Conservation (phyloP, 768 basidiomycete species). For the Fistulinella prunicolor region DNA sequence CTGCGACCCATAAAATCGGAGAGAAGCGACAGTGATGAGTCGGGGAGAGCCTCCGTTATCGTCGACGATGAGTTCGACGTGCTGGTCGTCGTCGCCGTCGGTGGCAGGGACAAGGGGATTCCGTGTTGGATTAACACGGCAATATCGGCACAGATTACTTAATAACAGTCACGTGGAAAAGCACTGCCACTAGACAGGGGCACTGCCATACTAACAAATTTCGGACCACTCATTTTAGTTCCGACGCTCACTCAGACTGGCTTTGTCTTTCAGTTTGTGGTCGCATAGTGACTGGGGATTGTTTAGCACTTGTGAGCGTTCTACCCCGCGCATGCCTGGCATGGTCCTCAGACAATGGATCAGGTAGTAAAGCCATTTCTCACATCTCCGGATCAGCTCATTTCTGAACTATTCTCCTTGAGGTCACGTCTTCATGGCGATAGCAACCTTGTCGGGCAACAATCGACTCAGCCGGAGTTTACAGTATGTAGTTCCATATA, state of each 20-base stretch:
- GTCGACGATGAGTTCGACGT: conserved; percentile 29
- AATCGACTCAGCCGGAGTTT: conserved; percentile 25
- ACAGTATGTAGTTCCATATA: conserved; percentile 20
- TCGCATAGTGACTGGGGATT: too few relatives aligned
- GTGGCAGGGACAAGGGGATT: conserved; percentile 38
- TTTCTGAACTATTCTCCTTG: not conserved
- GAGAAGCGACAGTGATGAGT: not conserved
- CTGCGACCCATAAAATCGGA: conserved; percentile 18
- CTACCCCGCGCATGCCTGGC: not conserved
- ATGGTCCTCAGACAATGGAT: conserved; percentile 22
- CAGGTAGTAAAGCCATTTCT: conserved; percentile 15
- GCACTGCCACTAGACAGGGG: conserved; percentile 12
- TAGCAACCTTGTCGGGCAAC: not conserved
- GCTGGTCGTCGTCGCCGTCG: conserved; percentile 30
- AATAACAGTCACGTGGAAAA: conserved; percentile 28
- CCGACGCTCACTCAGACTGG: too few relatives aligned
- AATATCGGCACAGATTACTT: conserved; percentile 31
- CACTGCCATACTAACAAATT: too few relatives aligned
- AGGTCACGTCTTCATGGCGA: conserved; percentile 8
- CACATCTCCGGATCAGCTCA: not conserved
- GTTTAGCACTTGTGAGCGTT: too few relatives aligned
- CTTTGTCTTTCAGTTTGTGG: too few relatives aligned
- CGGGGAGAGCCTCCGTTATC: conserved; percentile 21
- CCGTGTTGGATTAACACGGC: conserved; percentile 31
- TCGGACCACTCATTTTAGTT: too few relatives aligned